Percentiles rank a stretch among this genome's conserved stretches.
Conservation (phyloP, 2,329 filamentous ascomycete genomes). For the Xylariaceae sp. region DNA sequence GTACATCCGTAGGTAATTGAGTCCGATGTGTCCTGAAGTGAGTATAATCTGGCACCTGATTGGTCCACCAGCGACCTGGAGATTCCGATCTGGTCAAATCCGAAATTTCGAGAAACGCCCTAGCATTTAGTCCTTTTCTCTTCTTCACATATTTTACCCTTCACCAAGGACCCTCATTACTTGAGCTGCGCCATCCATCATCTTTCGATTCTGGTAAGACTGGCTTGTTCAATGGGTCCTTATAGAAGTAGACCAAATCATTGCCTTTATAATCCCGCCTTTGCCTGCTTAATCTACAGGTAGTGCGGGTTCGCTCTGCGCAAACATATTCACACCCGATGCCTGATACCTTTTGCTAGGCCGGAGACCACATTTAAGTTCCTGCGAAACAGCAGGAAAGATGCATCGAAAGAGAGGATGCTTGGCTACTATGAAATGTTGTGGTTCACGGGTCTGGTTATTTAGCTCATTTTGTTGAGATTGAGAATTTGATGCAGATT, state of each 20-base stretch:
- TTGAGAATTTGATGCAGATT: too few relatives aligned
- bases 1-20: too few relatives aligned
- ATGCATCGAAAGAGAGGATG: too few relatives aligned
- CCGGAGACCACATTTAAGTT: too few relatives aligned
- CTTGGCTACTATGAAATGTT: too few relatives aligned
- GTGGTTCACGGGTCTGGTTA: too few relatives aligned
- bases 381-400: too few relatives aligned
- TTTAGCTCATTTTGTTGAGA: too few relatives aligned
- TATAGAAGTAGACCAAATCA: conserved; percentile 51
- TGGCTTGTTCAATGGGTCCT: conserved; percentile 42
- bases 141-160: conserved; percentile 48
- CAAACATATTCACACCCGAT: conserved; percentile 43
- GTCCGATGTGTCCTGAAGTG: too few relatives aligned
- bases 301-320: conserved; percentile 60
- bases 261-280: conserved; percentile 60
- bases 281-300: conserved; percentile 41
- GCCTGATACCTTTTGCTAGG: too few relatives aligned
- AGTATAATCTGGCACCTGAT: conserved; percentile 10
- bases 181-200: conserved; percentile 27
- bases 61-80: conserved; percentile 12
- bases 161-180: conserved; percentile 35
- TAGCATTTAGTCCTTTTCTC: conserved; percentile 27
- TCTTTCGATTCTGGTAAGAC: conserved; percentile 17
- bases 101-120: conserved; percentile 2
- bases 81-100: conserved; percentile 9